Evolutionary conservation across 257 asterid genomes (phyloP), one percentile per base, ranked within the genome.

Genomic region (Solanum medicagineum): DNA sequence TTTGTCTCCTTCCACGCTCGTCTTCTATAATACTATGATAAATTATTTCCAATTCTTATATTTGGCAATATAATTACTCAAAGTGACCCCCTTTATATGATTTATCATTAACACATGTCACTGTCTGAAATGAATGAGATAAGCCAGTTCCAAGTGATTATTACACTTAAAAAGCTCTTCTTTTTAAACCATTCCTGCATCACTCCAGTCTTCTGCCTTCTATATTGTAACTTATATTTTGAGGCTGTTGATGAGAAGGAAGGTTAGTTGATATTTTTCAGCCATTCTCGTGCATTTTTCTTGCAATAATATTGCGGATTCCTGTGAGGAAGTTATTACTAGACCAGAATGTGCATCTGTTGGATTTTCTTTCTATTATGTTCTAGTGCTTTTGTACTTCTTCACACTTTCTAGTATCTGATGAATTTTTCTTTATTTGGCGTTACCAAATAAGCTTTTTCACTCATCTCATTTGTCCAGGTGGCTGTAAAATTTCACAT

Each of bases 1-100:
- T 96, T 32, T 59, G 73, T 60, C 84, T 86, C 73, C 59, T 74
- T 74, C 83, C 84, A 53, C 87, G 51, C 32, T 84, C 80, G 40
- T 75, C 57, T 79, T 62, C 81, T 44, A 19, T 17, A 26, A 7
- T 36, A 19, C 80, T 47, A 15, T 45, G 56, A 81, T 4, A 68
- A 40, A 11, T 49, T 45, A 26, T 69, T 60, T 6, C 62, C 45
- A 4, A 32, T 10, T 40, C 16, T n/a, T 49, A 77, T 22, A 5
- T 62, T 81, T n/a, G 85, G 63, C 53, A 7, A 83, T 13, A 16
- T n/a, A 12, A 70, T 19, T 77, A 45, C 40, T 66, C 69, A 84
- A 47, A 54, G 42, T 29, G 36, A 26, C 40, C 36, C 57, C 24
- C 12, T 40, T 85, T 59, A 13, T 17, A 16, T 53, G 65, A 53